Conservation (phyloP, 139 green algal species). For the Coccomyxa sp. region DNA sequence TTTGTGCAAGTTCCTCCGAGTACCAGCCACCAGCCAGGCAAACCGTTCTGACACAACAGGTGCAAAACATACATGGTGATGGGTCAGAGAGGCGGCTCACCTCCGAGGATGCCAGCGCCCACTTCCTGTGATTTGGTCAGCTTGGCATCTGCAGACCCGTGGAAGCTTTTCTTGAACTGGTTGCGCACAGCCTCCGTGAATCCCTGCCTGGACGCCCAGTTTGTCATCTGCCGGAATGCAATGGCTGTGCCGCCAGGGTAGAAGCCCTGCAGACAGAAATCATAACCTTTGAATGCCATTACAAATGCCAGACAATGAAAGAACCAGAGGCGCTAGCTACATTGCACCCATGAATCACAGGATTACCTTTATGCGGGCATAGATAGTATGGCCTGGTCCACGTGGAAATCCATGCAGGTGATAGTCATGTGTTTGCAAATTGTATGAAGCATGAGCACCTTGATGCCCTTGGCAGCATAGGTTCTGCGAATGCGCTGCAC, state of each 20-base stretch:
- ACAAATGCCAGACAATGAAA: too few species aligned
- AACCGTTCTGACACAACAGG: too few species aligned
- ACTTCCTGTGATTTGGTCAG: conserved; percentile 30
- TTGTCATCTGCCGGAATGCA: conserved; percentile 38
- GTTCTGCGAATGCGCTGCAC: conserved; percentile 18
- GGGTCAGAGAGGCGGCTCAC: not conserved
- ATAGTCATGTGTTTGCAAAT: too few species aligned
- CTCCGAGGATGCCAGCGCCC: conserved; percentile 20
- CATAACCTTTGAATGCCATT: not conserved
- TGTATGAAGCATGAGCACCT: not conserved
- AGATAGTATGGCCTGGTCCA: too few species aligned
- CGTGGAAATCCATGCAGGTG: too few species aligned
- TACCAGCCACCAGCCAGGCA: too few species aligned
- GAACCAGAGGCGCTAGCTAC: too few species aligned
- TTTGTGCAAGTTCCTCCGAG: too few species aligned
- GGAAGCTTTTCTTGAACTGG: conserved; percentile 16
- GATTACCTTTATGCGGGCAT: too few species aligned
- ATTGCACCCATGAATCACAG: too few species aligned
- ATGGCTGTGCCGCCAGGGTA: conserved; percentile 42
- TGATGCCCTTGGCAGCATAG: conserved; percentile 22
- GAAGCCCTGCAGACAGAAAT: conserved; percentile 15
- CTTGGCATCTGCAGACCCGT: conserved; percentile 19
- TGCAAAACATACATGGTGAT: too few species aligned
- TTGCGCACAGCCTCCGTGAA: conserved; percentile 38
- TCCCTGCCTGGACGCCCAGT: conserved; percentile 40